phyloP scores from a whole-genome alignment of 2,329 filamentous ascomycete species.

The Talaromyces sp. region DNA sequence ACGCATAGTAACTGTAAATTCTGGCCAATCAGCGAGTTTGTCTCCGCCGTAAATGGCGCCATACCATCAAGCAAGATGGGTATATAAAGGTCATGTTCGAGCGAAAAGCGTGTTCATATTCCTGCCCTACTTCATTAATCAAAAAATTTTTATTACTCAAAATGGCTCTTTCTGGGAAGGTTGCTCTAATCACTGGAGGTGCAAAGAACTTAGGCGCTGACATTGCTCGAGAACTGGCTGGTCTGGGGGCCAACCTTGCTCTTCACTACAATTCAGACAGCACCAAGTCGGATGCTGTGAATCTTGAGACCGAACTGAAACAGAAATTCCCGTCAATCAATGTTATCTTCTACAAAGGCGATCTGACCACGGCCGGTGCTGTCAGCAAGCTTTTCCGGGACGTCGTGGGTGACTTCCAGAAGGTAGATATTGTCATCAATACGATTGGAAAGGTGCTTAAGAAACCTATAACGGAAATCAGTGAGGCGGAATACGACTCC shows the following conservation, averaged over 20 bases:
- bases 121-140: too few relatives aligned
- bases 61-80: too few relatives aligned
- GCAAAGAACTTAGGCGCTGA: constrained; percentile 40
- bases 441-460: constrained; percentile 48
- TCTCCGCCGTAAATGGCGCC: too few relatives aligned
- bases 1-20: too few relatives aligned
- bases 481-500: constrained; percentile 43
- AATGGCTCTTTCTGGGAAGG: too few relatives aligned
- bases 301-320: constrained; percentile 33
- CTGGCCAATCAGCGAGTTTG: too few relatives aligned
- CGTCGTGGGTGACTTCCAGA: constrained; percentile 38
- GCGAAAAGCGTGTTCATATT: too few relatives aligned
- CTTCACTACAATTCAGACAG: constrained; percentile 38
- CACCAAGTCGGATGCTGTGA: constrained; percentile 32
- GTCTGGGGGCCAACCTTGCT: constrained; percentile 31
- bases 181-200: constrained; percentile 39
- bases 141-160: too few relatives aligned
- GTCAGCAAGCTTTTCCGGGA: constrained; percentile 38
- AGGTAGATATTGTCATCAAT: constrained; percentile 48
- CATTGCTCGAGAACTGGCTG: constrained; percentile 32
- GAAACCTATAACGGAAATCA: constrained; percentile 42
- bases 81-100: too few relatives aligned
- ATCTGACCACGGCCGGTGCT: constrained; percentile 37
- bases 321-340: constrained; percentile 26
- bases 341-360: constrained; percentile 40